phyloP scores from a whole-genome alignment of 345 rosid species.

The Eucalyptus microcorys region DNA sequence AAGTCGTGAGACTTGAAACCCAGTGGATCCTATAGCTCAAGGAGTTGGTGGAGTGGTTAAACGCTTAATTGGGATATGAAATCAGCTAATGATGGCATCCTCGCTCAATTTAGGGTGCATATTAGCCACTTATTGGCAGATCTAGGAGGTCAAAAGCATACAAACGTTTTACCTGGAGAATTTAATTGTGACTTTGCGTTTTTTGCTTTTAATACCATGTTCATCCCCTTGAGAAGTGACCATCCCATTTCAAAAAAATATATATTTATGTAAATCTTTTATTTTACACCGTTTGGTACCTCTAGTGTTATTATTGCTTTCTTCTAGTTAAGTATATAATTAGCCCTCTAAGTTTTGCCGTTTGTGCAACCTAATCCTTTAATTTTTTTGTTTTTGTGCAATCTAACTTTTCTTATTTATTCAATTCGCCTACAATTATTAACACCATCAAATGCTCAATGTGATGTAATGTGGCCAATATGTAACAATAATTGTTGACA shows the following conservation, averaged over 20 bases:
- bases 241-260: background rate
- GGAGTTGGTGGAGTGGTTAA: background rate
- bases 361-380: background rate
- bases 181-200: background rate
- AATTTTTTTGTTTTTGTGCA: background rate
- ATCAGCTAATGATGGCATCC: background rate
- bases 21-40: background rate
- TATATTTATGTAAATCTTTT: background rate
- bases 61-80: background rate
- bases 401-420: background rate
- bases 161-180: background rate
- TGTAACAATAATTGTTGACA: no score
- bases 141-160: background rate
- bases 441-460: background rate
- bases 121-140: background rate
- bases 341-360: background rate
- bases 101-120: background rate
- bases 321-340: background rate
- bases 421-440: background rate
- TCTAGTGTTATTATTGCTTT: background rate
- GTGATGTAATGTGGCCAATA: background rate
- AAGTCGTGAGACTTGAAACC: background rate
- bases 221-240: background rate
- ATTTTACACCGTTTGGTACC: background rate
- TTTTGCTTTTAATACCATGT: background rate